phyloP scores from a whole-genome alignment of 257 asterid species.

The Petunia secreta region DNA sequence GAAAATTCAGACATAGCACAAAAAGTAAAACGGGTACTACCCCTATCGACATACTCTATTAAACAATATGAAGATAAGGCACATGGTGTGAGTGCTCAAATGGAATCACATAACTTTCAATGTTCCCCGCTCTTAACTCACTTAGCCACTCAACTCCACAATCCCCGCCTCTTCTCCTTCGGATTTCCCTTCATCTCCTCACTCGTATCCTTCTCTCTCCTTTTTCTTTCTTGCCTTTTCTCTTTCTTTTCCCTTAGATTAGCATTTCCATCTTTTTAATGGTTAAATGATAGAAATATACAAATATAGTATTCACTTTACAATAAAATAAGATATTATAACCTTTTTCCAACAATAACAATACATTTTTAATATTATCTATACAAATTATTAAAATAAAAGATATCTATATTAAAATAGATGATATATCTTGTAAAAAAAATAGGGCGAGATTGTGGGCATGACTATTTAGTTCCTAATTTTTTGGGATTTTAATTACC shows the following conservation, averaged over 20 bases:
- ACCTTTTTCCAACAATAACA: no score
- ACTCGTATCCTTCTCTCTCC: background rate
- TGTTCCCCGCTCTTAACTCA: slow-evolving; percentile 38
- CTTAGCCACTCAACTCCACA: slow-evolving; percentile 41
- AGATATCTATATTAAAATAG: no score
- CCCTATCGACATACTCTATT: background rate
- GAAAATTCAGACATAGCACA: background rate
- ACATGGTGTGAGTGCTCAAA: slow-evolving; percentile 47
- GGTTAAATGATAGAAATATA: no score
- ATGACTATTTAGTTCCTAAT: no score
- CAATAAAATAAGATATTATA: no score
- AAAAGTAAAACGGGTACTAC: background rate
- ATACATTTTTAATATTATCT: no score
- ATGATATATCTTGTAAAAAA: no score
- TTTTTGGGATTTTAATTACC: no score
- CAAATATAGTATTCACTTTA: no score
- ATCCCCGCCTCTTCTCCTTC: slow-evolving; percentile 44
- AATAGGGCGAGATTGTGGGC: no score
- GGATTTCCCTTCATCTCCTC: background rate
- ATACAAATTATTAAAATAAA: no score
- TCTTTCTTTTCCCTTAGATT: background rate
- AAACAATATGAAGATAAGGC: slow-evolving; percentile 38
- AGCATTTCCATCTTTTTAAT: background rate
- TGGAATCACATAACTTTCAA: slow-evolving; percentile 39
- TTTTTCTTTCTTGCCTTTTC: background rate